Percentiles rank a stretch among this genome's conserved stretches.
phyloP scores from a whole-genome alignment of 2,329 filamentous ascomycete species.

The Botrytis medusae region DNA sequence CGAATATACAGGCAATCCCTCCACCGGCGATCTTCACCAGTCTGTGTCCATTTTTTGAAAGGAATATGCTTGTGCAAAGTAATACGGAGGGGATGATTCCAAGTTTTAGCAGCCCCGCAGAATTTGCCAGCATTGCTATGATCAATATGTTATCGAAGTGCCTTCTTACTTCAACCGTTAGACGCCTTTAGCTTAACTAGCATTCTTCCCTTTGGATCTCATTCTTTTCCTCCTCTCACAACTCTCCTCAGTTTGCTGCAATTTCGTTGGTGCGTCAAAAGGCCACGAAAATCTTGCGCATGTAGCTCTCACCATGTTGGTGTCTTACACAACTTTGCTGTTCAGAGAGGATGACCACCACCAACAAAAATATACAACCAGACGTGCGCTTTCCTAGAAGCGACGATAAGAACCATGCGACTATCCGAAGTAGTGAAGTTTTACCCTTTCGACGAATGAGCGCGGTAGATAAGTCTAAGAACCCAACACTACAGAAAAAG shows the following conservation, averaged over 20 bases:
- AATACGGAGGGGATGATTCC: neutral
- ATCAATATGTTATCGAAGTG: neutral
- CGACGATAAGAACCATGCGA: neutral
- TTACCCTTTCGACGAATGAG: neutral
- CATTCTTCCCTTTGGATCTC: neutral
- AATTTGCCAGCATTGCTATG: slow-evolving; percentile 4
- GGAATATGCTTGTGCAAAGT: neutral
- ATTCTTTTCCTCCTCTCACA: neutral
- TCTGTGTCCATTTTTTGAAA: neutral
- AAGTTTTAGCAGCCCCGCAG: neutral
- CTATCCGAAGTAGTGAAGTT: neutral
- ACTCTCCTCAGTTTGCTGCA: neutral
- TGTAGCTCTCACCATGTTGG: neutral
- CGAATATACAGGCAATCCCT: neutral
- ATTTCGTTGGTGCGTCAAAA: neutral
- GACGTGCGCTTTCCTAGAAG: neutral
- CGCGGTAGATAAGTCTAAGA: neutral
- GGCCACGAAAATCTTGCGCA: neutral
- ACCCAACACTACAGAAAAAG: neutral
- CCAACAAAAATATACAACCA: neutral
- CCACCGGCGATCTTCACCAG: neutral
- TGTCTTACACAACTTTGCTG: neutral
- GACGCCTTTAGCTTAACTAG: neutral
- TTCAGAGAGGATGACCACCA: slow-evolving; percentile 3
- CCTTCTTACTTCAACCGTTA: neutral